A percentile compares a stretch with the other conserved stretches of the same genome.
phyloP scores from a whole-genome alignment of 192 early-diverging fungal species.

The Coemansia erecta region DNA sequence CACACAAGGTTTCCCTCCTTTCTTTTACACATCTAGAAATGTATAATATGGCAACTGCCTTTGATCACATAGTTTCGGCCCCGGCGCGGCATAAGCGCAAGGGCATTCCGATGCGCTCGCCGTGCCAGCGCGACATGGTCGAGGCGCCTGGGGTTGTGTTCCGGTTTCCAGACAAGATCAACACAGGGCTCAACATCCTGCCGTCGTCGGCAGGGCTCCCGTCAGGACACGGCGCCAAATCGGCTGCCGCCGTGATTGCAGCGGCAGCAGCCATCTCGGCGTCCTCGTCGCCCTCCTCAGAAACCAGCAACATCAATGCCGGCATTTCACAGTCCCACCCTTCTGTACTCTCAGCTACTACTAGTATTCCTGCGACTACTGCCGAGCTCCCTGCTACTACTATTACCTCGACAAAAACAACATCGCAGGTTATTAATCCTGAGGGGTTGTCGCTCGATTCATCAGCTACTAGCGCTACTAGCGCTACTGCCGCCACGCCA shows the following conservation, averaged over 20 bases:
- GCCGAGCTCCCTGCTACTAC: constrained; percentile 3
- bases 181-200: constrained; percentile 38
- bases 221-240: constrained; percentile 44
- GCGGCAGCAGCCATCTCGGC: constrained; percentile 25
- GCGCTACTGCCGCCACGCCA: constrained; percentile 3
- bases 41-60: constrained; percentile 31
- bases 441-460: background rate
- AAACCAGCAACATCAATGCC: background rate
- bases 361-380: constrained; percentile 2
- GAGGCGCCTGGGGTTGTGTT: constrained; percentile 53
- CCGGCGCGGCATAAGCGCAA: constrained; percentile 48
- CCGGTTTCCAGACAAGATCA: constrained; percentile 54
- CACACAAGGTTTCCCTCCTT: no score
- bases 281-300: no score
- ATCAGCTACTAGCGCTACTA: background rate
- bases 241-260: constrained; percentile 42
- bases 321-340: constrained; percentile 8
- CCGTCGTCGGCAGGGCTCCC: constrained; percentile 49
- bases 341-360: background rate
- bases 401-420: constrained; percentile 8
- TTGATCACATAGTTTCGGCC: constrained; percentile 16
- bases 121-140: constrained; percentile 51
- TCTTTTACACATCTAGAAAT: constrained; percentile 12
- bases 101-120: constrained; percentile 52
- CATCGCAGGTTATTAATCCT: background rate